Evolutionary conservation across 495 filamentous ascomycete species (phyloP).

Genomic region (Hypoxylon intermedium): DNA sequence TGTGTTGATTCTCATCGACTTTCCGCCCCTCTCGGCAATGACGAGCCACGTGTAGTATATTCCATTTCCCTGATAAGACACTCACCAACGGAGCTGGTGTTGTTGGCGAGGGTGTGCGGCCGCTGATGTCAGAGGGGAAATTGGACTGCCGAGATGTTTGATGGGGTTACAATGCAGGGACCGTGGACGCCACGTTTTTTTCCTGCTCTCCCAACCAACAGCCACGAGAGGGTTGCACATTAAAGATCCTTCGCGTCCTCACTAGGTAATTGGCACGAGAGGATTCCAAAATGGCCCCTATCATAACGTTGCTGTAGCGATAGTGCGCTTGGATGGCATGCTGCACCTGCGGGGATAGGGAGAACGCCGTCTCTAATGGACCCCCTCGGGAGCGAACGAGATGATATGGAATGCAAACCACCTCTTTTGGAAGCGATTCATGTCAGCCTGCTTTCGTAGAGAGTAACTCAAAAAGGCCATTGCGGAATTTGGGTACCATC

Average conservation of each 20-base stretch:
- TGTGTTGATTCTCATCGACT: not conserved
- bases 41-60: not conserved
- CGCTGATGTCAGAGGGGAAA: constrained; percentile 36
- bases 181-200: constrained; percentile 40
- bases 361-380: not conserved
- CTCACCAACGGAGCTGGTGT: constrained; percentile 1
- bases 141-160: constrained; percentile 34
- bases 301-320: constrained; percentile 5
- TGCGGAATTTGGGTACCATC: constrained; percentile 23
- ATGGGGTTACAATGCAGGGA: constrained; percentile 36
- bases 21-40: constrained; percentile 4
- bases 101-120: constrained; percentile 22
- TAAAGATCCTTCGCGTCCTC: constrained; percentile 28
- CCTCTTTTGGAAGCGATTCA: constrained; percentile 9
- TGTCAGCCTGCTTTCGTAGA: constrained; percentile 15
- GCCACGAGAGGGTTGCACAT: constrained; percentile 32
- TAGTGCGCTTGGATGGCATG: constrained; percentile 1
- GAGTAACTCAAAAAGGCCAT: constrained; percentile 6
- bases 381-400: constrained; percentile 4
- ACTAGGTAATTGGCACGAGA: not conserved
- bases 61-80: constrained; percentile 2
- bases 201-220: not conserved
- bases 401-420: not conserved
- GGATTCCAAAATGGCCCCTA: constrained; percentile 24
- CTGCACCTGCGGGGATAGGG: constrained; percentile 22